Base-by-base conservation (phyloP, 2,329 filamentous ascomycete species). In the Bipolaris victoriae region DNA sequence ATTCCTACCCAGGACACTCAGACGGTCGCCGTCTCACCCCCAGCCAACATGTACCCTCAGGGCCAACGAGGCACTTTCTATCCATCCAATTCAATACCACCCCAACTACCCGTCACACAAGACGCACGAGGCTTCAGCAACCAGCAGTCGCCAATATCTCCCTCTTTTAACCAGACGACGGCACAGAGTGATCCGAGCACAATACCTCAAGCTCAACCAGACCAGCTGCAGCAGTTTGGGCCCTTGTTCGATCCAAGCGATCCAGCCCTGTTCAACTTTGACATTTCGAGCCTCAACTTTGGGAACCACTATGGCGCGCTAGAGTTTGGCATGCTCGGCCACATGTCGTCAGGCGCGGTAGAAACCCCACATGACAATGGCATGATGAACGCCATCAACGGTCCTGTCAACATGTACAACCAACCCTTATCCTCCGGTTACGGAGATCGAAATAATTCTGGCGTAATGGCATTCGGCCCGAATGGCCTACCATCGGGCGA, bases 291-390 rank as follows among this genome's bases (percentile, higher is more conserved):
- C 57, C 85, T 97, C 74, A 95, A 95, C 74, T 99, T 98, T 76
- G 93, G 92, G 54, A 98, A 95, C 73, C 92, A 96, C 63, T 99
- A 98, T 72, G 94, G 93, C 58, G 94, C 93, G 16, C 84, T 97
- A 76, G 95, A 98, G 76, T 97, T 98, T 75, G 90, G 92, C 52
- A 97, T 98, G 86, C 85, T 99, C 0, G 92, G 92, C 26, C 94
- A 98, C 75, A 96, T 99, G 90, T 92, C 91, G 58, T 92, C 90
- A n/a, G 90, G 90, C 13, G 90, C 91, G 13, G 90, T 88, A n/a
- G 91, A 95, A 66, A 90, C 89, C 6, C 86, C 89, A 5, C 86
- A 87, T 52, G 91, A 95, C 57, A 75, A 68, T 41, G 67, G 61
- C 51, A 59, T 74, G 61, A 70, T 76, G 52, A 75, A 72, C 47